phyloP scores from a whole-genome alignment of 192 early-diverging fungal genomes.

The Backusella tarrabulga region DNA sequence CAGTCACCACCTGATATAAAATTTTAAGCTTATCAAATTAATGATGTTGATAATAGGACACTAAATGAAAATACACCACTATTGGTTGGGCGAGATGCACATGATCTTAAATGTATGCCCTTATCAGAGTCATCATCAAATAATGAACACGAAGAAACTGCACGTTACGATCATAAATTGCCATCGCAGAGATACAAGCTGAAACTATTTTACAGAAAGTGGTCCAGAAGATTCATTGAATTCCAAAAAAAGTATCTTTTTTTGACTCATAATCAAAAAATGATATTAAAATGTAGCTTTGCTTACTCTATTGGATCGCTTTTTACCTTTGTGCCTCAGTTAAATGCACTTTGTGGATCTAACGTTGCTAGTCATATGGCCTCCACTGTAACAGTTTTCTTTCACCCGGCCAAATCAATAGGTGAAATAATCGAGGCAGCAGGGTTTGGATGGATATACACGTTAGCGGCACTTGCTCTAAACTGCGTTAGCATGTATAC shows the following conservation, averaged over 20 bases:
- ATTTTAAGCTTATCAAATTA: neutral
- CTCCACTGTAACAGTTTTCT: conserved; percentile 67
- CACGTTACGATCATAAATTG: neutral
- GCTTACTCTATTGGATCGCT: conserved; percentile 64
- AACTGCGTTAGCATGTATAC: conserved; percentile 38
- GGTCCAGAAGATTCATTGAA: neutral
- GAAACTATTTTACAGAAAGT: neutral
- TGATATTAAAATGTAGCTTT: conserved; percentile 57
- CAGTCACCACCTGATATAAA: neutral
- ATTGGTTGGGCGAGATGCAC: neutral
- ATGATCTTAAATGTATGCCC: neutral
- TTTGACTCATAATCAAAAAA: conserved; percentile 15
- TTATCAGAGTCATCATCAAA: neutral
- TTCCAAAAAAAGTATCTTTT: neutral
- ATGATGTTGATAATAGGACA: neutral
- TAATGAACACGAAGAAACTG: neutral
- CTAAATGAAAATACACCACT: neutral
- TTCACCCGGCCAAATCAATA: conserved; percentile 65
- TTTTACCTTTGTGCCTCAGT: conserved; percentile 60
- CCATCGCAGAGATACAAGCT: neutral
- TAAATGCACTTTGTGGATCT: conserved; percentile 49
- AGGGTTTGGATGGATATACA: conserved; percentile 21
- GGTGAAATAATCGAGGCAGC: conserved; percentile 59
- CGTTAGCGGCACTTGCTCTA: conserved; percentile 37
- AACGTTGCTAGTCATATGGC: conserved; percentile 62